A percentile compares a stretch with the other conserved stretches of the same genome.
phyloP scores from a whole-genome alignment of 1,139 yeast genomes.

The Hemisphaericaspora subhashii region DNA sequence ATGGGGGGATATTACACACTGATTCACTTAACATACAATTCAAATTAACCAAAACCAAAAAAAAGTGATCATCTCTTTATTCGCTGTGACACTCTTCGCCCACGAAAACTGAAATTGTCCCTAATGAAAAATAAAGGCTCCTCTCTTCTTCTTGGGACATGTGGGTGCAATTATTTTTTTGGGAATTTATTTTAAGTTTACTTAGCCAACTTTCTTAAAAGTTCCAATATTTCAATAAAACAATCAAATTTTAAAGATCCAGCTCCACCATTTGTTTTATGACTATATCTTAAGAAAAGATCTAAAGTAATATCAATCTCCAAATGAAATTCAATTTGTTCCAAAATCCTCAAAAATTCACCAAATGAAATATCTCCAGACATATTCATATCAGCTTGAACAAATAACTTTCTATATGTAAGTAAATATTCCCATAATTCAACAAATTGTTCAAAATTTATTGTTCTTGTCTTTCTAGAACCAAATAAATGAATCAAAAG shows the following conservation, averaged over 20 bases:
- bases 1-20: no score
- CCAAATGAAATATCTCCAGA: constrained; percentile 68
- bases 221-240: constrained; percentile 78
- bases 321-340: constrained; percentile 68
- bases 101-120: no score
- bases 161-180: no score
- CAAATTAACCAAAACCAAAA: no score
- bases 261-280: constrained; percentile 35
- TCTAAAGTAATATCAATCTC: constrained; percentile 62
- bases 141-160: no score
- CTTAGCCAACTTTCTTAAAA: constrained; percentile 66
- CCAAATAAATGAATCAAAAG: constrained; percentile 66
- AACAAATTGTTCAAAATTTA: constrained; percentile 66
- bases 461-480: constrained; percentile 22
- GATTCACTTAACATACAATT: no score
- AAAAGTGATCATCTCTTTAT: no score
- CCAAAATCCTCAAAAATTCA: constrained; percentile 64
- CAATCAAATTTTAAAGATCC: constrained; percentile 75
- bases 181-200: no score
- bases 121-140: no score
- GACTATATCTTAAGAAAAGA: constrained; percentile 59
- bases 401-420: constrained; percentile 67
- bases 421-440: constrained; percentile 70
- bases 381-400: constrained; percentile 60
- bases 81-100: no score